Evolutionary conservation across 305 asterid species (phyloP), one percentile per base, ranked within the genome.

Genomic region (Fraxinus velutina): DNA sequence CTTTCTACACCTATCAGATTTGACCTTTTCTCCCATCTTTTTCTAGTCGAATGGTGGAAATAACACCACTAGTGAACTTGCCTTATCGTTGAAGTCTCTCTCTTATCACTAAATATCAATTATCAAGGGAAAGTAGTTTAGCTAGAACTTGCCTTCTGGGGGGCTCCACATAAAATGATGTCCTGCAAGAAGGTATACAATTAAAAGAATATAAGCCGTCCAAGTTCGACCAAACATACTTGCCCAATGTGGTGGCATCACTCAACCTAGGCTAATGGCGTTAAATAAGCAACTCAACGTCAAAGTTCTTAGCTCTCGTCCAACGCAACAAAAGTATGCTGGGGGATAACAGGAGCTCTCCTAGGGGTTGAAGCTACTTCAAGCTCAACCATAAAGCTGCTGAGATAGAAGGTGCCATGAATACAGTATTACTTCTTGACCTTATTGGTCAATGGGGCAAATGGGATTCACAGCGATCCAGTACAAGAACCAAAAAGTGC

Each of bases 31-130:
- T 19, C 12, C 66, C 55, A 57, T 5, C 29, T 19, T 57, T 57
- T 57, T 57, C 68, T 57, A 55, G 68, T 19, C 29, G 2, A 6
- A 57, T 57, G 68, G 68, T 57, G 68, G 68, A 19, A 57, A 55
- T 19, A 55, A 6, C 66, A 6, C 66, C 66, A 55, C 66, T 17
- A 17, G 27, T 19, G 66, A 55, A 57, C 68, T 57, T 57, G 36
- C 36, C 75, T 29, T 70, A 30, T 30, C 44, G 75, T 70, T 32
- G 1, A 70, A 70, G 75, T 70, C 75, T 36, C 39, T 68, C 36
- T 44, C 81, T 81, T 37, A 44, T 85, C 62, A 29, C 74, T 55
- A 22, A 70, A 27, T 12, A 22, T 66, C 73, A 27, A 70, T 3
- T 68, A 68, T 68, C 75, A 21, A 21, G 10, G 21, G 42, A 75